Conservation (phyloP, 2,329 filamentous ascomycete species). For the Diplodia mutila region DNA sequence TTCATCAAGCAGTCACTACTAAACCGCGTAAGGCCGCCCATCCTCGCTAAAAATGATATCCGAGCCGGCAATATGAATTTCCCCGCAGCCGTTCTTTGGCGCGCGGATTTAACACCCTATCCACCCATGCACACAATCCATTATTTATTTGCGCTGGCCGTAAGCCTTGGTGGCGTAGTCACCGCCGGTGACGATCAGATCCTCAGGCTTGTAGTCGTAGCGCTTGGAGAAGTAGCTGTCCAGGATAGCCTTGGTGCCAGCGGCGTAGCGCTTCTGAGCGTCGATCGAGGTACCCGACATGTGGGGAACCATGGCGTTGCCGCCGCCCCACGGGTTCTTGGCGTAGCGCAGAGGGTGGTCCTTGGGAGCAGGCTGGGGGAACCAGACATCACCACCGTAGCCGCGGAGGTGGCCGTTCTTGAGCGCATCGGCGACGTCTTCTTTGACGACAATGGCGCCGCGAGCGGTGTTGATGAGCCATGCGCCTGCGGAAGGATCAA, state of each 20-base stretch:
- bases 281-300: conserved; percentile 99
- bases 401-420: conserved; percentile 88
- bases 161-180: conserved; percentile 96
- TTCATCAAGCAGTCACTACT: conserved; percentile 8
- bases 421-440: conserved; percentile 93
- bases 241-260: conserved; percentile 86
- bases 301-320: conserved; percentile 98
- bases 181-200: conserved; percentile 86
- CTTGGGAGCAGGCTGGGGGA: conserved; percentile 92
- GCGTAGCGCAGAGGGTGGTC: conserved; percentile 92
- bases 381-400: conserved; percentile 91
- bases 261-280: conserved; percentile 83
- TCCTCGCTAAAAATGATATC: conserved; percentile 3
- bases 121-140: not conserved
- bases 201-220: conserved; percentile 85
- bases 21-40: not conserved
- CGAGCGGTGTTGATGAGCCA: conserved; percentile 99
- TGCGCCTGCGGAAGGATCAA: conserved; percentile 59
- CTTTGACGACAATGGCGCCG: conserved; percentile 98
- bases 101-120: not conserved
- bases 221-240: conserved; percentile 87
- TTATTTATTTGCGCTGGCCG: conserved; percentile 64
- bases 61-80: not conserved
- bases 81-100: not conserved
- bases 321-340: conserved; percentile 93